Evolutionary conservation across 164 flowering plant genomes (phyloP), one percentile per base, ranked within the genome.

Genomic region (Tinospora cordifolia): DNA sequence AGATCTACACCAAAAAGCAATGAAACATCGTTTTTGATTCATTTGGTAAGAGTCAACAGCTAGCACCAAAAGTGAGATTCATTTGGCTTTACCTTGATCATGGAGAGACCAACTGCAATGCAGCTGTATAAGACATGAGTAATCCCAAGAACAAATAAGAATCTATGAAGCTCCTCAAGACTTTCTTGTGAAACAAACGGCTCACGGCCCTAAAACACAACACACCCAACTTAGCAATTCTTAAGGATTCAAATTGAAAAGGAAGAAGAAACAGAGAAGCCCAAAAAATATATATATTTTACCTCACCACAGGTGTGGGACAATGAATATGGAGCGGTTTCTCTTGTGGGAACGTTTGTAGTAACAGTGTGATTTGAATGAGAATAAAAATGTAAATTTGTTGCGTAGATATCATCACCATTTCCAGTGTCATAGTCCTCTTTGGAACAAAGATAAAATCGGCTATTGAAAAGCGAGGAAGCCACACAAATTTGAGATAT

Each of bases 101-200:
- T 89, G 26, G 96, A 81, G 65, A 93, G 74, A 66, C 85, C 97
- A 69, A 91, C 87, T 0, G 89, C 79, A 47, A 88, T 21, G 72
- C 90, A 84, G 72, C 97, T 91, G 69, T 93, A 93, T 3, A 89
- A 75, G 39, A 93, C 95, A 84, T 93, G 97, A 71, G 97, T 91
- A 69, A 89, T 84, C 49, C 96, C 97, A 63, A 94, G 97, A 67
- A 91, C 89, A 76, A 94, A 94, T 77, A 94, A 76, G 74, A 91
- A 89, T 1, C 91, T 88, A 70, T 90, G 92, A 71, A 94, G 98
- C 80, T 94, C 97, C 80, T 89, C 91, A 41, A 91, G 95, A 58
- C 97, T 91, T 79, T 90, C 93, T 39, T 82, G 79, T 4, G 98
- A 94, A 62, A 88, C 95, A 77, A 94, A 94, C 2, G 95, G 97